Base-by-base conservation (phyloP, 441 rosid genomes). In the Euphorbia celastroides region DNA sequence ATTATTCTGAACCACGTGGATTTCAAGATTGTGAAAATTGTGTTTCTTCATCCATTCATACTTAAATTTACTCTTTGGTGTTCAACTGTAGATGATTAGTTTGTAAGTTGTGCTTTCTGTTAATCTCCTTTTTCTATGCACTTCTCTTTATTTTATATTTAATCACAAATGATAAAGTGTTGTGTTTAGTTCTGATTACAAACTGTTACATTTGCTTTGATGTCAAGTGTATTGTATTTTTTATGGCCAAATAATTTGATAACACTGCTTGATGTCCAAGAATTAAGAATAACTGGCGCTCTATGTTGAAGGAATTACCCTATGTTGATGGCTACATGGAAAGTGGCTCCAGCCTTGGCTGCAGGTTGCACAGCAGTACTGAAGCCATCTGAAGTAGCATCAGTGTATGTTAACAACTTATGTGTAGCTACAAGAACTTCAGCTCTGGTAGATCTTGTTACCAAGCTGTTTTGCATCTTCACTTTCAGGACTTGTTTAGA, bases 301-400 rank as follows among this genome's bases (percentile, higher is more conserved):
- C 61, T 72, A 14, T 75, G 58, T 68, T 85, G 83, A 82, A 91
- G 97, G 99, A 95, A 95, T 79, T 92, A 95, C 70, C 99, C 99
- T 5, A 73, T 95, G 27, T 77, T 92, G 84, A 86, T 95, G 98
- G 95, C 98, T 68, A 76, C 86, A 68, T 92, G 99, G 98, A 95
- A 95, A 79, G 96, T 95, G 44, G 99, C 99, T 79, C 98, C 99
- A 73, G 91, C 99, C 42, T 74, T 95, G 79, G 99, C 99, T 65
- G 98, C 99, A 44, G 99, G 99, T 41, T 95, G 99, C 75, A 75
- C 96, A 10, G 97, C 99, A 22, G 82, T 95, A 79, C 81, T 95
- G 74, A 95, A 95, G 75, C 98, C 97, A 51, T 88, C 99, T 20
- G 99, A 95, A 78, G 56, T 92, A 77, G 83, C 96, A 30, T 92